Evolutionary conservation across 306 rosid genomes (phyloP).

Genomic region (Corylus heterophylla): DNA sequence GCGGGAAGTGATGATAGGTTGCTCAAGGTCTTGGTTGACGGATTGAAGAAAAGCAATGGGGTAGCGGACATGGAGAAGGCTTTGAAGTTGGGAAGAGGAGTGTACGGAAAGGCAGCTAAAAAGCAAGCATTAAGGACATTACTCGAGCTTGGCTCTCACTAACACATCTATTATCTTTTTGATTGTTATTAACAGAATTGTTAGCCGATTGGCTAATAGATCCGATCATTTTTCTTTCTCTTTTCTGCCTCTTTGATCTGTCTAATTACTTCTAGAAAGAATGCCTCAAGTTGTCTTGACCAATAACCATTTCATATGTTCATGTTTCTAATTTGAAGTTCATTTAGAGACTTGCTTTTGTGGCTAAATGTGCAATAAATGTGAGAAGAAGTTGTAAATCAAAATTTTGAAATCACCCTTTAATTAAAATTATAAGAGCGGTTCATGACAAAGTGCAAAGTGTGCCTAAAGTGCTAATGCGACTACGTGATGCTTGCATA

Average conservation of each 20-base stretch:
- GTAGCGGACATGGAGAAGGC: slow-evolving; percentile 51
- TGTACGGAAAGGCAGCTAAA: slow-evolving; percentile 69
- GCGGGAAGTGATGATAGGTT: slow-evolving; percentile 82
- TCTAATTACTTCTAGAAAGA: neutral
- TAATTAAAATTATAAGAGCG: too few relatives aligned
- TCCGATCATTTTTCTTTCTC: neutral
- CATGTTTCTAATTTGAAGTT: neutral
- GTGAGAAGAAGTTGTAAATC: too few relatives aligned
- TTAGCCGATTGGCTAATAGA: neutral
- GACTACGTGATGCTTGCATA: too few relatives aligned
- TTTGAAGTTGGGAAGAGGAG: slow-evolving; percentile 64
- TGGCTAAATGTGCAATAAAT: neutral
- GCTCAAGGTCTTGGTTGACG: slow-evolving; percentile 50
- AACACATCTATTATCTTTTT: slow-evolving; percentile 17
- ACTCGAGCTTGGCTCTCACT: slow-evolving; percentile 41
- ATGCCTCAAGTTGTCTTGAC: neutral
- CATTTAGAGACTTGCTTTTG: neutral
- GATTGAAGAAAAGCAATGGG: slow-evolving; percentile 51
- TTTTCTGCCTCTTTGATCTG: neutral
- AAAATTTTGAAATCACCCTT: too few relatives aligned
- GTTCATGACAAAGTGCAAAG: too few relatives aligned
- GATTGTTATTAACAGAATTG: neutral
- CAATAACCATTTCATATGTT: neutral
- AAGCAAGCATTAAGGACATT: slow-evolving; percentile 63
- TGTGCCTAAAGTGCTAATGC: too few relatives aligned